These are phyloP conservation scores for Lodderomyces theae DNA, from an alignment of 1,139 yeast genomes.

Conservation along the genomic window DNA sequence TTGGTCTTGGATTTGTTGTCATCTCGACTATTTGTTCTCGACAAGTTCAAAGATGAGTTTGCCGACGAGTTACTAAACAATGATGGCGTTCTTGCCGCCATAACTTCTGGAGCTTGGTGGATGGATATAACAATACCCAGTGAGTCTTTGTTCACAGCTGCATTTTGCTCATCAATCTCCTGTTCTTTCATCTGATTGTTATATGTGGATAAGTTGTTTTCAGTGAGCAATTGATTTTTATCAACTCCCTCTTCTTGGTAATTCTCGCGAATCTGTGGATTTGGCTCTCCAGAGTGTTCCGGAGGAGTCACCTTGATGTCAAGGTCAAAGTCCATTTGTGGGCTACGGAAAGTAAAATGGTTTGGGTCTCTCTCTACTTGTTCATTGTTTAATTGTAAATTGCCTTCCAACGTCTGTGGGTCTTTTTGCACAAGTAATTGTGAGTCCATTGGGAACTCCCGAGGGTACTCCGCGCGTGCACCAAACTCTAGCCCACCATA, in stretches of 20 bases:
- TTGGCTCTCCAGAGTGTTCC: conserved; percentile 8
- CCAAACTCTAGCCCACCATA: conserved; percentile 4
- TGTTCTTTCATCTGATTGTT: conserved; percentile 13
- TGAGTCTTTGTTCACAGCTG: conserved; percentile 16
- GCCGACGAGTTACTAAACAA: conserved; percentile 43
- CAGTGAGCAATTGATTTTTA: conserved; percentile 24
- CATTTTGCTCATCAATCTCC: conserved; percentile 6
- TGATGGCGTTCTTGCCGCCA: conserved; percentile 42
- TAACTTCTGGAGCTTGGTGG: conserved; percentile 29
- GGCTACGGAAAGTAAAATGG: conserved; percentile 10
- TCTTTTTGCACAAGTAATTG: conserved; percentile 1
- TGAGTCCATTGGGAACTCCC: neutral
- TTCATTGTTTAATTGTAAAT: conserved; percentile 5
- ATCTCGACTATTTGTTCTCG: conserved; percentile 13
- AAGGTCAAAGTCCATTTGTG: conserved; percentile 13
- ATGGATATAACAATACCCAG: conserved; percentile 26
- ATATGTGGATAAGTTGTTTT: conserved; percentile 23
- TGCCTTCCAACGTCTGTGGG: neutral
- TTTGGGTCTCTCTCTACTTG: conserved; percentile 4
- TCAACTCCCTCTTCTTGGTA: conserved; percentile 2
- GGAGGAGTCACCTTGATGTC: conserved; percentile 17
- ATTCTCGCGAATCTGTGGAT: neutral
- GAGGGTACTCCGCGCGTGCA: neutral
- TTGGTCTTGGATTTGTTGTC: neutral
- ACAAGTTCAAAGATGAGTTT: conserved; percentile 28